Evolutionary conservation across 1,284 basidiomycete species (phyloP), one percentile per base, ranked within the genome.

Genomic region (Pseudozyma hubeiensis): DNA sequence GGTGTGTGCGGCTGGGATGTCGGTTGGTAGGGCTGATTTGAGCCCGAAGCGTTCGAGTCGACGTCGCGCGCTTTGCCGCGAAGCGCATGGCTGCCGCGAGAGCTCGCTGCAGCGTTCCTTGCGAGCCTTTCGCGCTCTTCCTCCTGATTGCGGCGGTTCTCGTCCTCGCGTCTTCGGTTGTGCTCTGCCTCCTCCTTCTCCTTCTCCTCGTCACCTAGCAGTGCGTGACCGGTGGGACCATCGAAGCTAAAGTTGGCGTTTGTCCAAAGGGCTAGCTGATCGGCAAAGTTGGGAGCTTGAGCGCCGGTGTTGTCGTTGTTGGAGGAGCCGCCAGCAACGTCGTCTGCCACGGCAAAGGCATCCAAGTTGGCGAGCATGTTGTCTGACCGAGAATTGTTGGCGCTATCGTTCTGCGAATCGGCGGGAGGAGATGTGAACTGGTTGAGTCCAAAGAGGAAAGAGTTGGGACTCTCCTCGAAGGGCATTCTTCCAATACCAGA

Each of bases 231-330:
- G 24, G 82, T 83, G 24, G 82, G 81, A 13, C 81, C 81, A 43
- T 84, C 82, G 53, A 84, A 84, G 57, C 70, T 79, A 62, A 84
- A 84, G 61, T 79, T 82, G 46, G 81, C 81, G 41, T 81, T 84
- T 45, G 81, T 84, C 82, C 82, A 84, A 3, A 84, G 74, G 7
- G 80, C 80, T 6, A 84, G 75, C 55, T 84, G 82, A 40, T 84
- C 82, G 35, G 81, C 73, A 61, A 84, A 81, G 54, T 77, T 81
- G 54, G 69, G 64, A 40, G 65, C 65, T 33, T 72, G 64, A 35
- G 55, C 60, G 11, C 53, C 62, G 31, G 31, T 64, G 39, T 49
- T 51, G n/a, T 74, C 74, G 52, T 64, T 70, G 31, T 60, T 56
- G 11, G 13, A 40, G 17, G 68, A 57, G 41, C 37, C 62, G 49